Evolutionary conservation across 2,329 filamentous ascomycete genomes (phyloP).

Genomic region (Coniella lustricola): DNA sequence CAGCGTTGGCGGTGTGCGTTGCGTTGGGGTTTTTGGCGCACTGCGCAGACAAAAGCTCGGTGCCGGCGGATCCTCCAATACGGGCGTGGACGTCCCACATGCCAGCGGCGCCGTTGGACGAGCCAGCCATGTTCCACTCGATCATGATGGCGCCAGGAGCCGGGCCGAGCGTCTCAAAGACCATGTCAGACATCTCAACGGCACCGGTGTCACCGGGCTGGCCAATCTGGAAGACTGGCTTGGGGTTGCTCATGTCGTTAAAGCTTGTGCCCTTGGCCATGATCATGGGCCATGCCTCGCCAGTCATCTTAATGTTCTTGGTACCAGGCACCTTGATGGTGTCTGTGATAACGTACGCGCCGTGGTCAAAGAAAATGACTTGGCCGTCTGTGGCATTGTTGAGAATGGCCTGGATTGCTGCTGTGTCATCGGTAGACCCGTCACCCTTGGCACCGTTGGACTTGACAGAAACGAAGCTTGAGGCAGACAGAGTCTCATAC

Average conservation of each 20-base stretch:
- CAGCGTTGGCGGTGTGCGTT: constrained; percentile 52
- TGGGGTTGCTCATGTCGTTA: constrained; percentile 65
- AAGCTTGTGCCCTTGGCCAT: constrained; percentile 74
- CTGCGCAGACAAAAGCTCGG: constrained; percentile 69
- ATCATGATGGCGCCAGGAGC: constrained; percentile 84
- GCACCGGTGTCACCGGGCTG: constrained; percentile 66
- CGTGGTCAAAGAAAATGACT: constrained; percentile 69
- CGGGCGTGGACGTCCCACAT: constrained; percentile 98
- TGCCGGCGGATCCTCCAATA: constrained; percentile 80
- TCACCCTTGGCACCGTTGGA: constrained; percentile 79
- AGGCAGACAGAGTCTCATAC: constrained; percentile 62
- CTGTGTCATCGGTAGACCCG: constrained; percentile 79
- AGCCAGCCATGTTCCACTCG: constrained; percentile 77
- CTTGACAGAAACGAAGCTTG: constrained; percentile 77
- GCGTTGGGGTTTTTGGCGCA: constrained; percentile 70
- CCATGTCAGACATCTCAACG: constrained; percentile 82
- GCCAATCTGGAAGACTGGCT: constrained; percentile 81
- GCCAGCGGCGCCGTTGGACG: constrained; percentile 61
- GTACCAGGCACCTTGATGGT: constrained; percentile 58
- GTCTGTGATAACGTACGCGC: constrained; percentile 62
- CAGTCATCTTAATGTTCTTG: constrained; percentile 77
- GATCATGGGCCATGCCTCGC: constrained; percentile 86
- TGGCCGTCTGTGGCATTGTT: constrained; percentile 57
- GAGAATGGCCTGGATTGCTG: constrained; percentile 72
- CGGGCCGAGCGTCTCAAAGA: constrained; percentile 77